Evolutionary conservation across 1,139 yeast genomes (phyloP).

Genomic region (Lodderomyces pseudojiufengensis): DNA sequence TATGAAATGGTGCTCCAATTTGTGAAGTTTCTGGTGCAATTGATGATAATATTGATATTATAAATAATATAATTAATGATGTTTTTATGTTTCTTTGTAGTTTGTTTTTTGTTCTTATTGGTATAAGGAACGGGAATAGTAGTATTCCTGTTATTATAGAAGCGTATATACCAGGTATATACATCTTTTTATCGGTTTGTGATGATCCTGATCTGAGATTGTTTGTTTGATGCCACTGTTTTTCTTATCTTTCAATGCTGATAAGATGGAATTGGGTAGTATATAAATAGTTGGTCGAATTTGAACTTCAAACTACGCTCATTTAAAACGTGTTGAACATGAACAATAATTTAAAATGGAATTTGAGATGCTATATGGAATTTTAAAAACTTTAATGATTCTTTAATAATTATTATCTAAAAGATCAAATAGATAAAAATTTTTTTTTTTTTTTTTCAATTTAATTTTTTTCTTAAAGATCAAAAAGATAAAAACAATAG

Average conservation of each 20-base stretch:
- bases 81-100: constrained; percentile 13
- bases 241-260: background rate
- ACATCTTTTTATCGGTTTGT: constrained; percentile 15
- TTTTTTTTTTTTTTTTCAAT: no score
- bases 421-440: no score
- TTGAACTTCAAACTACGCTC: no score
- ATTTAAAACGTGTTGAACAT: no score
- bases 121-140: constrained; percentile 20
- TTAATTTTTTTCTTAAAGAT: no score
- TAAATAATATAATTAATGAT: constrained; percentile 15
- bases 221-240: background rate
- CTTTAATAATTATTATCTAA: no score
- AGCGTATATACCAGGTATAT: constrained; percentile 17
- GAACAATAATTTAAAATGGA: no score
- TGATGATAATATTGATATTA: constrained; percentile 21
- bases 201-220: background rate
- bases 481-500: no score
- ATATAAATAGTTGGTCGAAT: no score
- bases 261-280: no score
- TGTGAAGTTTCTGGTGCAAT: constrained; percentile 32
- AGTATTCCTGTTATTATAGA: constrained; percentile 17
- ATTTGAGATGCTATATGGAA: no score
- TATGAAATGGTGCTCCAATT: constrained; percentile 35
- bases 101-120: constrained; percentile 14
- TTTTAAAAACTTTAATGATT: no score